phyloP scores from a whole-genome alignment of 2,329 filamentous ascomycete species.

The Lasiodiplodia sp. region DNA sequence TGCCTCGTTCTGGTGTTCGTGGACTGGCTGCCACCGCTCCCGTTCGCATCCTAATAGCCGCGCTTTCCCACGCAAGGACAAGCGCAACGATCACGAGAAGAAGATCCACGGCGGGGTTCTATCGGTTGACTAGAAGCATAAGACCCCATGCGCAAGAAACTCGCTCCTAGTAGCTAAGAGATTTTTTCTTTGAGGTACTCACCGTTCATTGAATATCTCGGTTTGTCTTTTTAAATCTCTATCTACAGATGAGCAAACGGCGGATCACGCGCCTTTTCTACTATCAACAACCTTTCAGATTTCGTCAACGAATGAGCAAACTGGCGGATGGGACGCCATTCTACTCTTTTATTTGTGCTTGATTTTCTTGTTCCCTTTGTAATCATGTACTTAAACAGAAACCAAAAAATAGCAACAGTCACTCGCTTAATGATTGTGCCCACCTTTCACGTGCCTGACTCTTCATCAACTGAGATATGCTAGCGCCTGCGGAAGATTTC shows the following conservation, averaged over 20 bases:
- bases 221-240: neutral
- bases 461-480: neutral
- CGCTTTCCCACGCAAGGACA: slow-evolving; percentile 27
- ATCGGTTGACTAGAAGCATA: neutral
- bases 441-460: neutral
- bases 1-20: neutral
- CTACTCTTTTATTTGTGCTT: neutral
- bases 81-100: slow-evolving; percentile 30
- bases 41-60: neutral
- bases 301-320: neutral
- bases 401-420: neutral
- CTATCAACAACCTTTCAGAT: neutral
- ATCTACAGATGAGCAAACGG: neutral
- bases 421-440: neutral
- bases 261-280: neutral
- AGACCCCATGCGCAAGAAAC: accelerated
- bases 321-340: neutral
- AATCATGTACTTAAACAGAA: neutral
- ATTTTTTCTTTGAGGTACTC: neutral
- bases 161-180: no score
- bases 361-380: neutral
- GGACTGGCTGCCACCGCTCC: neutral
- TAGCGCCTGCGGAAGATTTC: no score
- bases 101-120: slow-evolving; percentile 19
- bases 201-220: neutral